Evolutionary conservation across 352 stramenopile genomes (phyloP).

Genomic region (Pythium diclinum): DNA sequence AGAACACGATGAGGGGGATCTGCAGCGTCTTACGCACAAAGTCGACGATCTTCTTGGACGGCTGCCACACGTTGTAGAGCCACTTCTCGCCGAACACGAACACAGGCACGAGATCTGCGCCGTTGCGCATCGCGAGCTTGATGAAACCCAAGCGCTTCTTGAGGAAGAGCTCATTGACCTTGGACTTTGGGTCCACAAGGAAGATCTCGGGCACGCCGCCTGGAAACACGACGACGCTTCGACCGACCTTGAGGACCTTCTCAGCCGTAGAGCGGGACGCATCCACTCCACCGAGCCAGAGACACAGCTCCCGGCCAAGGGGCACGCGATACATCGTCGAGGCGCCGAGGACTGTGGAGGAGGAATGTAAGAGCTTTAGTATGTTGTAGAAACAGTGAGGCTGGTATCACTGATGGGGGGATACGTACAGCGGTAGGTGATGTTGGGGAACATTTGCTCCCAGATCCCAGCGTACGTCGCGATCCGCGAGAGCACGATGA

Average conservation of each 20-base stretch:
- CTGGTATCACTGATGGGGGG: no score
- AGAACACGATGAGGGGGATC: conserved; percentile 78
- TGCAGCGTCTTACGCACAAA: conserved; percentile 70
- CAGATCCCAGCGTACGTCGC: conserved; percentile 65
- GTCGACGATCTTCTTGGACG: conserved; percentile 48
- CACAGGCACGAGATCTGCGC: conserved; percentile 66
- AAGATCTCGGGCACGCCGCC: conserved; percentile 80
- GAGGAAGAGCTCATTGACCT: conserved; percentile 67
- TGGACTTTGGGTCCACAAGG: conserved; percentile 64
- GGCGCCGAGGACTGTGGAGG: no score
- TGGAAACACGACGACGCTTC: conserved; percentile 71
- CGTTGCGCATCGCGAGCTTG: conserved; percentile 76
- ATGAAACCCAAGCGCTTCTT: conserved; percentile 81
- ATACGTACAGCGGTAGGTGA: conserved; percentile 43
- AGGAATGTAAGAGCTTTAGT: no score
- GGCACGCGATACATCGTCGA: conserved; percentile 74
- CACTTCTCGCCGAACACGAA: conserved; percentile 84
- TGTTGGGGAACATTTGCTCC: conserved; percentile 66
- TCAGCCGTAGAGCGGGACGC: conserved; percentile 67
- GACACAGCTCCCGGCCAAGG: conserved; percentile 56
- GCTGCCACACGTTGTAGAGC: conserved; percentile 78
- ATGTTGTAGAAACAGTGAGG: no score
- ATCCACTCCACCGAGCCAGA: conserved; percentile 75
- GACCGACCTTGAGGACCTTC: conserved; percentile 65
- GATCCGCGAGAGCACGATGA: conserved; percentile 70